Base-by-base conservation (phyloP, 345 rosid genomes). In the Sonneratia alba region DNA sequence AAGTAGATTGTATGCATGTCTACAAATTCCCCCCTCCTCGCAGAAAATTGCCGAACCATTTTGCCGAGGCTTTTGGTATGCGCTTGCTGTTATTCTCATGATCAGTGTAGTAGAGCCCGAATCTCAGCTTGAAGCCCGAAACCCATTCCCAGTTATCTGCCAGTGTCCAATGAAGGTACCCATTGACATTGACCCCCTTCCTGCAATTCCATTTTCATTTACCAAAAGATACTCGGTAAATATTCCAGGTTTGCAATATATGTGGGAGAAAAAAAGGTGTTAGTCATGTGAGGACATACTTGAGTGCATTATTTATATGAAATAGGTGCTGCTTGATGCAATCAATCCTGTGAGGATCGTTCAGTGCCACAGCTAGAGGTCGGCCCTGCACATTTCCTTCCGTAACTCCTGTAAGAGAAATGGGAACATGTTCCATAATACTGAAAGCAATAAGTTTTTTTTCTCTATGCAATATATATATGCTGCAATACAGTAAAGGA, bases 111-210 rank as follows among this genome's bases (percentile, higher is more conserved):
- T 86, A 87, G 22, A 89, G 79, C 15, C 96, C 96, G 62, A 78
- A 90, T 77, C 91, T 79, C 15, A 77, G 38, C 0, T 40, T 45
- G 69, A 69, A 86, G 7, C 91, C 89, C 36, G 77, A 68, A 2
- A 19, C 68, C 87, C 90, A 89, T 71, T 89, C 91, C 73, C 88
- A 85, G 56, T 85, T 81, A 76, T 89, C 91, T 68, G 88, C 57
- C 6, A 84, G 61, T 74, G 81, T 83, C 89, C 89, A 89, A 62
- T 85, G 83, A 19, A 87, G 78, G 69, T 87, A 89, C 36, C 92
- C 96, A 78, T 84, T 80, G 27, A 87, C 86, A 11, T 85, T 80
- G 71, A 77, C 86, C 1, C 88, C 87, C 66, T 77, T 43, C 24
- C 59, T 53, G 59, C 59, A 53, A 53, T 53, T 21, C 22, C 56